Percentiles rank a stretch among this genome's conserved stretches.
phyloP scores from a whole-genome alignment of 441 rosid genomes.

The Gossypium davidsonii region DNA sequence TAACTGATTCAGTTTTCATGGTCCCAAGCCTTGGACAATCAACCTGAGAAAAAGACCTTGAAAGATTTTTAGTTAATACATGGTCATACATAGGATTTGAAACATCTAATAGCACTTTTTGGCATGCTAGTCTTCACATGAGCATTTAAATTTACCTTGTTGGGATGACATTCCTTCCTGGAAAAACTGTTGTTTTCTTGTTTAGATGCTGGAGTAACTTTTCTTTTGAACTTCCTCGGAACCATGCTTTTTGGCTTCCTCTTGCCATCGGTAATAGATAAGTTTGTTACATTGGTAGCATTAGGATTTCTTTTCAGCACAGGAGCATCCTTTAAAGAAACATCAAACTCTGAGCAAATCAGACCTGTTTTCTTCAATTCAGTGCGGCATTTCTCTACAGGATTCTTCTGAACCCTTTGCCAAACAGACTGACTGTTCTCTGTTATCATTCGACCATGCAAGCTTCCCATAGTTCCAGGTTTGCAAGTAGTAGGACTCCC shows the following conservation, averaged over 20 bases:
- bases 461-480: slow-evolving; percentile 22
- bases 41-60: slow-evolving; percentile 13
- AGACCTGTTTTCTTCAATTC: slow-evolving; percentile 20
- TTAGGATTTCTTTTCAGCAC: slow-evolving; percentile 22
- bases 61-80: slow-evolving; percentile 12
- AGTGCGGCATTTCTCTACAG: slow-evolving; percentile 14
- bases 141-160: slow-evolving; percentile 19
- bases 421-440: slow-evolving; percentile 41
- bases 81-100: slow-evolving; percentile 10
- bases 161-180: slow-evolving; percentile 23
- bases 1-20: slow-evolving; percentile 23
- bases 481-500: slow-evolving; percentile 22
- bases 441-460: slow-evolving; percentile 24
- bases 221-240: slow-evolving; percentile 30
- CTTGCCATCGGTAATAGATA: slow-evolving; percentile 20
- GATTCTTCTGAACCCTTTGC: slow-evolving; percentile 44
- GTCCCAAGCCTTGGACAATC: slow-evolving; percentile 16
- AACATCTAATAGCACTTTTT: slow-evolving; percentile 15
- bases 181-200: slow-evolving; percentile 18
- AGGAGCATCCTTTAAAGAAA: slow-evolving; percentile 17
- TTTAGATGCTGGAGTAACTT: slow-evolving; percentile 24
- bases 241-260: slow-evolving; percentile 24
- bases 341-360: slow-evolving; percentile 11
- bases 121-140: slow-evolving; percentile 6
- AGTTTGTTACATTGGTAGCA: slow-evolving; percentile 15